Conservation (phyloP, 2,329 filamentous ascomycete genomes). For the Cordyceps cicadae region DNA sequence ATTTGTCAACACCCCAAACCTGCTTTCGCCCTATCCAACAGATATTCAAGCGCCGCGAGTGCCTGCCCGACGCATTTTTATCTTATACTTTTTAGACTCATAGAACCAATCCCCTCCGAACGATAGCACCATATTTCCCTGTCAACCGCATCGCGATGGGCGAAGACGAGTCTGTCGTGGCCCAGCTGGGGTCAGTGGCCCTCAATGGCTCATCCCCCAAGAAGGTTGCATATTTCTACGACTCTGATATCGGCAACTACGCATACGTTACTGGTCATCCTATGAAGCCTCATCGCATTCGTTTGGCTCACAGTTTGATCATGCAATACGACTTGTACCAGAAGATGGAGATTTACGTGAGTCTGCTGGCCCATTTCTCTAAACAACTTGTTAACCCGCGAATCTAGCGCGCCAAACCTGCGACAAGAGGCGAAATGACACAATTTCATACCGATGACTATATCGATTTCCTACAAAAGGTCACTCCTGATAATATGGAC, state of each 20-base stretch:
- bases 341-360: slow-evolving; percentile 91
- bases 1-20: neutral
- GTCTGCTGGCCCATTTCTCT: slow-evolving; percentile 30
- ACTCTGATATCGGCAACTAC: slow-evolving; percentile 96
- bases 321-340: slow-evolving; percentile 94
- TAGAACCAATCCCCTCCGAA: neutral
- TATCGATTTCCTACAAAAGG: slow-evolving; percentile 87
- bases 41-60: neutral
- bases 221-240: slow-evolving; percentile 96
- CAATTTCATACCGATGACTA: slow-evolving; percentile 95
- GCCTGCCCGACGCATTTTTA: neutral
- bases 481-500: slow-evolving; percentile 98
- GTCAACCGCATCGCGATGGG: slow-evolving; percentile 23
- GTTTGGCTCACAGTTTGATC: slow-evolving; percentile 88
- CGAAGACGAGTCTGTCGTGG: slow-evolving; percentile 26
- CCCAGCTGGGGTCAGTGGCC: slow-evolving; percentile 37
- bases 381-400: slow-evolving; percentile 26
- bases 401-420: slow-evolving; percentile 68
- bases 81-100: neutral
- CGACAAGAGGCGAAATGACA: slow-evolving; percentile 80
- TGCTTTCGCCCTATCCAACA: neutral
- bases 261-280: slow-evolving; percentile 94
- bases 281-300: slow-evolving; percentile 97
- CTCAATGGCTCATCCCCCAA: slow-evolving; percentile 48
- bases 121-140: neutral